These are phyloP conservation scores for Rhizophagus clarus DNA, from an alignment of 192 early-diverging fungal species.

Conservation along the genomic window DNA sequence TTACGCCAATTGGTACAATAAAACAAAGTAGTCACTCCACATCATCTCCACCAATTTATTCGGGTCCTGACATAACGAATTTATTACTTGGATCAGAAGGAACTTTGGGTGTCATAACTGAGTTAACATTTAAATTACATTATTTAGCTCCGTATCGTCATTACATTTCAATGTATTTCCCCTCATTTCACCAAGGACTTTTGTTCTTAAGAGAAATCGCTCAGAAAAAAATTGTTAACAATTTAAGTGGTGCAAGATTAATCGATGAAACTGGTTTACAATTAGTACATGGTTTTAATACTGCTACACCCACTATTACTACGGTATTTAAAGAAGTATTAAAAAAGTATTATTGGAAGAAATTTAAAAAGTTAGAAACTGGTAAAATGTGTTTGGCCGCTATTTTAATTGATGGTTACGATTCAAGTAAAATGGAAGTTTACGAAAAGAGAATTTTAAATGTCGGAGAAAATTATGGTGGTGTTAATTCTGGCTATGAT, in stretches of 20 bases:
- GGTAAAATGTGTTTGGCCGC: conserved; percentile 26
- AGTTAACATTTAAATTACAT: conserved; percentile 11
- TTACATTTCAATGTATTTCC: conserved; percentile 16
- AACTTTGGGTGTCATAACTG: conserved; percentile 5
- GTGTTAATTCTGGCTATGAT: background rate
- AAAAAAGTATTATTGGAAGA: conserved; percentile 20
- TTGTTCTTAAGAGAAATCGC: conserved; percentile 1
- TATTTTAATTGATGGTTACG: conserved; percentile 6
- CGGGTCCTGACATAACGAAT: background rate
- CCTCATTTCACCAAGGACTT: conserved; percentile 7
- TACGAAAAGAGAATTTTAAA: conserved; percentile 9
- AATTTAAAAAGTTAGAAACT: background rate
- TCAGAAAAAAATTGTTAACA: conserved; percentile 15
- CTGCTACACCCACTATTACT: background rate
- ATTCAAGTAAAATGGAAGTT: background rate
- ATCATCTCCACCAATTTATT: background rate
- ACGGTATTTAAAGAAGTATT: background rate
- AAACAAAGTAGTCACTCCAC: background rate
- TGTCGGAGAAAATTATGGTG: background rate
- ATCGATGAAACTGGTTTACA: conserved; percentile 12
- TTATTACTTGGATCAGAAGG: conserved; percentile 21
- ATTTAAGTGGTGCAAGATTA: background rate
- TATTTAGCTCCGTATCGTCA: background rate
- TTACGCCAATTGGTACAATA: conserved; percentile 10
- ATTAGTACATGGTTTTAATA: conserved; percentile 9